Conservation (phyloP, 2,329 filamentous ascomycete species). For the Chalaropsis thielavioides region DNA sequence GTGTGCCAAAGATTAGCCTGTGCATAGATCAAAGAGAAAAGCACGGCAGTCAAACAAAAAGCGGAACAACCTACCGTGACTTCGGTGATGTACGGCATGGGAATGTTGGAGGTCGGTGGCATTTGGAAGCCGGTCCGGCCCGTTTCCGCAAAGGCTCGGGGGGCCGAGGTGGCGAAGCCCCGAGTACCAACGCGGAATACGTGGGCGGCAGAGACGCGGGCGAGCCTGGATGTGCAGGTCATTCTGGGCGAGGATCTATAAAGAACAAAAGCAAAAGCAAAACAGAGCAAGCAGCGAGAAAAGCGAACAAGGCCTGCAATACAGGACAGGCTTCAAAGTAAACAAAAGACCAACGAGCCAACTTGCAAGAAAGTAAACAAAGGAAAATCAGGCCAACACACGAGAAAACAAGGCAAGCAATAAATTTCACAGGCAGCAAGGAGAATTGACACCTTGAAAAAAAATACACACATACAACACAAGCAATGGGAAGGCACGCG, state of each 20-base stretch:
- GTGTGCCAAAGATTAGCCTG: conserved; percentile 20
- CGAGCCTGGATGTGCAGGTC: not conserved
- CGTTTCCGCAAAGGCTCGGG: not conserved
- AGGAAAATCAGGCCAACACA: not conserved
- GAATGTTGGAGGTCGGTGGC: conserved; percentile 31
- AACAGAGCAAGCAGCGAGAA: not conserved
- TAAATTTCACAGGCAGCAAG: not conserved
- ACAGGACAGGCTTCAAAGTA: not conserved
- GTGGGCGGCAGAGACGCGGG: not conserved
- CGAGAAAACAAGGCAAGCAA: not conserved
- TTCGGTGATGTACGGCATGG: conserved; percentile 46
- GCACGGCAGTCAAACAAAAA: not conserved
- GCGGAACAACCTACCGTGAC: conserved; percentile 30
- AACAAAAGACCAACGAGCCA: not conserved
- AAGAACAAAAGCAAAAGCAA: not conserved
- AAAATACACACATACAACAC: not conserved
- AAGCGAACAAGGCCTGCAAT: not conserved
- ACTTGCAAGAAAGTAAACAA: not conserved
- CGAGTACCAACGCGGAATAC: not conserved
- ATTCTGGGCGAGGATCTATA: not conserved
- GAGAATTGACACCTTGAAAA: not conserved
- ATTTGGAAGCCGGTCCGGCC: conserved; percentile 19
- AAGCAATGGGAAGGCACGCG: conserved; percentile 1
- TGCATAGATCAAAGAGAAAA: not conserved
- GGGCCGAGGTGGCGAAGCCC: not conserved